Evolutionary conservation across 306 rosid species (phyloP), one percentile per base, ranked within the genome.

Genomic region (Vigna trinervia): DNA sequence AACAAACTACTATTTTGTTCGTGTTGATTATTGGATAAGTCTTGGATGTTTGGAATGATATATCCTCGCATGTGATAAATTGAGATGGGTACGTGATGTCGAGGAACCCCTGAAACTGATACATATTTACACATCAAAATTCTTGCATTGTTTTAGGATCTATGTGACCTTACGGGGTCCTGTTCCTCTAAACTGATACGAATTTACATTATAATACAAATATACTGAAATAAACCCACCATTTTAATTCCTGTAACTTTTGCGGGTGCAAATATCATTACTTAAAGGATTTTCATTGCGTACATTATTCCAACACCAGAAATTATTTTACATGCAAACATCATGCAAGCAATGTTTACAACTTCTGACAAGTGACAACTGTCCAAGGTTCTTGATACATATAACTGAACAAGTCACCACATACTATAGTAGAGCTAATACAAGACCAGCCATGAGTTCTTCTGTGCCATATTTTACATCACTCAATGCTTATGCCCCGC

Each of bases 401-500:
- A 73, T 65, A 72, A 56, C 66, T 73, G 23, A 73, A 73, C 52
- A 51, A 76, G 41, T 9, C 54, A 20, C 43, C 56, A 8, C 52
- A 71, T 34, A 50, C 64, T 12, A 63, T 12, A 13, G 51, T 12
- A 52, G n/a, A 53, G 26, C 28, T 8, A 43, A 57, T 12, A 28
- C 38, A 19, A 45, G 15, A 7, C 71, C 46, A n/a, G 4, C 6
- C 23, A 28, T 32, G 38, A 34, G 36, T 51, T 64, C 17, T 64
- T 4, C 6, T 51, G 73, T 41, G 20, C 59, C 73, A 64, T 51
- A 50, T 36, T 75, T 63, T 5, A 38, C 39, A 52, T 76, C 80
- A 47, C 38, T 84, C 87, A 0, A 84, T 43, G 11, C 47, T 81
- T 51, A 81, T 84, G 77, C 86, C 82, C 1, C 87, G 63, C 63